Conservation (phyloP, 2,329 filamentous ascomycete species). For the Botryotinia globosa region DNA sequence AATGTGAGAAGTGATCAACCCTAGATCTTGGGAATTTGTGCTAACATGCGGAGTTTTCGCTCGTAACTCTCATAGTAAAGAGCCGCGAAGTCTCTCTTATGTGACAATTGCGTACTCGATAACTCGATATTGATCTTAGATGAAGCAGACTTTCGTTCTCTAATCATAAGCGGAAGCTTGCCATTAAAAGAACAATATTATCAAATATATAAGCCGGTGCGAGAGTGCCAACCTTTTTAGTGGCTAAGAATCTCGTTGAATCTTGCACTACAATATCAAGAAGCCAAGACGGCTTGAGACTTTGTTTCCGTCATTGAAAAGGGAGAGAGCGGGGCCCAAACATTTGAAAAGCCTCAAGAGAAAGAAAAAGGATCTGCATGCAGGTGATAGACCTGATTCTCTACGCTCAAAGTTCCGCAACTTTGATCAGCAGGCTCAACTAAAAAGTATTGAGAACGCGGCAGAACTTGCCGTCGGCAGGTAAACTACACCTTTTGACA, state of each 20-base stretch:
- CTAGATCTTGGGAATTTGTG: not conserved
- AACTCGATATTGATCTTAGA: not conserved
- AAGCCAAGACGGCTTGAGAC: not conserved
- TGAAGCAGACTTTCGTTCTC: not conserved
- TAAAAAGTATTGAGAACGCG: not conserved
- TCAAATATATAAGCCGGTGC: not conserved
- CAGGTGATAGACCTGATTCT: not conserved
- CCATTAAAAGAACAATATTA: not conserved
- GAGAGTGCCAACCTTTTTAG: no score
- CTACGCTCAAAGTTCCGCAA: not conserved
- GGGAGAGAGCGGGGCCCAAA: not conserved
- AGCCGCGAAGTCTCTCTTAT: no score
- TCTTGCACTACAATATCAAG: not conserved
- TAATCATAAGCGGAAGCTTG: not conserved
- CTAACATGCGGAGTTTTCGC: not conserved
- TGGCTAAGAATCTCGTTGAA: not conserved
- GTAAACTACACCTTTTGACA: not conserved
- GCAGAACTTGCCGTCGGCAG: not conserved
- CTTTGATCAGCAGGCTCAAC: not conserved
- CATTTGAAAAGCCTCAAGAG: not conserved
- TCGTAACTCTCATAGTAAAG: not conserved
- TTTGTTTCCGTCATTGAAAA: not conserved
- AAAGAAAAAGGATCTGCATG: not conserved
- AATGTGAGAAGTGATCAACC: not conserved
- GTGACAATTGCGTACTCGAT: not conserved